Conservation (phyloP, 768 basidiomycete species). For the Termitomyces sp. region DNA sequence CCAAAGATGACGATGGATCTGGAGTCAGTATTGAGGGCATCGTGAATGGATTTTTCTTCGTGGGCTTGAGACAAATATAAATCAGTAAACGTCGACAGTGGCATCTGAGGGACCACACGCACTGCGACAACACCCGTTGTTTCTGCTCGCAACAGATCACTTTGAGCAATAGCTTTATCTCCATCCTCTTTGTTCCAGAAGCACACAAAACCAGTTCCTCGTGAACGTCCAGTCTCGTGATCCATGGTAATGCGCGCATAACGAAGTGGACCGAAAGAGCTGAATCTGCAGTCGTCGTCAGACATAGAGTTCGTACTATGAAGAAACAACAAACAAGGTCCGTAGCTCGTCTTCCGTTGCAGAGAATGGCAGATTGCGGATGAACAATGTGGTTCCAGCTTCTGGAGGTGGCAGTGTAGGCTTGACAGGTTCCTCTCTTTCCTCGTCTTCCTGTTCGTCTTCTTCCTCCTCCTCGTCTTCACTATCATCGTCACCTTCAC, state of each 20-base stretch:
- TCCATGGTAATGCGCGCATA: conserved; percentile 93
- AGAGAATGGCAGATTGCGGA: conserved; percentile 89
- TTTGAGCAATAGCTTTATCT: conserved; percentile 78
- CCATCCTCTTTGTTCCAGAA: conserved; percentile 95
- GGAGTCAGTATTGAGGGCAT: conserved; percentile 88
- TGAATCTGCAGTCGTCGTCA: conserved; percentile 56
- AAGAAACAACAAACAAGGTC: conserved; percentile 54
- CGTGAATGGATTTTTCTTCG: conserved; percentile 82
- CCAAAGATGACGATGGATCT: conserved; percentile 85
- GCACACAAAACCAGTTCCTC: conserved; percentile 95
- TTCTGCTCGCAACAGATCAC: conserved; percentile 65
- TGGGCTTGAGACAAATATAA: conserved; percentile 27
- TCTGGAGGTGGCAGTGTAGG: conserved; percentile 80
- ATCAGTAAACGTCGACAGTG: not conserved
- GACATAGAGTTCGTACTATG: not conserved
- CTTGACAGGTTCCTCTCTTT: conserved; percentile 46
- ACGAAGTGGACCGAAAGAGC: conserved; percentile 85
- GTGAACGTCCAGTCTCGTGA: conserved; percentile 73
- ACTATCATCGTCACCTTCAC: conserved; percentile 37
- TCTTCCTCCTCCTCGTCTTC: conserved; percentile 31
- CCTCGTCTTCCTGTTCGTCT: conserved; percentile 26
- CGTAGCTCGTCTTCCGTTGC: conserved; percentile 93
- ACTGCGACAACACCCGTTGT: conserved; percentile 44
- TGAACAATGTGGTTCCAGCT: conserved; percentile 87
- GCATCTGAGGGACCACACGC: conserved; percentile 9